These are phyloP conservation scores for Biscutella auriculata DNA, from an alignment of 441 rosid species.

Conservation along the genomic window DNA sequence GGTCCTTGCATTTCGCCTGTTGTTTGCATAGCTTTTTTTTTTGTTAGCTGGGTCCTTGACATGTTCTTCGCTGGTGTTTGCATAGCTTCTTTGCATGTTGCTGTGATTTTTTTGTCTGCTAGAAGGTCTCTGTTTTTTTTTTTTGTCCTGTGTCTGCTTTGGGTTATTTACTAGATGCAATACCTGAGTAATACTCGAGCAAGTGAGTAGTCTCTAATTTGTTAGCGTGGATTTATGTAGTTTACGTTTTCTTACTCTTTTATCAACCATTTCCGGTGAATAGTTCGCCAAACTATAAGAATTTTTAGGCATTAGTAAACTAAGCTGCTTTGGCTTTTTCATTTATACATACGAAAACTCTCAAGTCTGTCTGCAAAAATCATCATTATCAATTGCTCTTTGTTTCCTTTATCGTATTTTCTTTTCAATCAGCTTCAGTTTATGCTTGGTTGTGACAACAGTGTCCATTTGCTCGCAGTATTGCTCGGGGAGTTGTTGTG, in stretches of 20 bases:
- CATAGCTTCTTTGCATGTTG: neutral
- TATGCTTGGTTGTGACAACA: neutral
- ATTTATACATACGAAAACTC: neutral
- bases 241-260: neutral
- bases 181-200: neutral
- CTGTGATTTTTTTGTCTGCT: slow-evolving; percentile 1
- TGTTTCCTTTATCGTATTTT: neutral
- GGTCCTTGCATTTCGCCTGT: slow-evolving; percentile 2
- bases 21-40: neutral
- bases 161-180: neutral
- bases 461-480: neutral
- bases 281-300: neutral
- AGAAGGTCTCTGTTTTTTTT: neutral
- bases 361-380: neutral
- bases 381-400: neutral
- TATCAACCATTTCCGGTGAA: neutral
- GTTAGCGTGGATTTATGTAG: neutral
- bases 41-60: too few relatives aligned
- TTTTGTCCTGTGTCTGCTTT: neutral
- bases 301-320: neutral
- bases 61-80: too few relatives aligned
- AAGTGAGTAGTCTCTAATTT: neutral
- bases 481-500: neutral
- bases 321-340: neutral
- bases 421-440: neutral